Conservation (phyloP, 768 basidiomycete genomes). For the Pisolithus orientalis region DNA sequence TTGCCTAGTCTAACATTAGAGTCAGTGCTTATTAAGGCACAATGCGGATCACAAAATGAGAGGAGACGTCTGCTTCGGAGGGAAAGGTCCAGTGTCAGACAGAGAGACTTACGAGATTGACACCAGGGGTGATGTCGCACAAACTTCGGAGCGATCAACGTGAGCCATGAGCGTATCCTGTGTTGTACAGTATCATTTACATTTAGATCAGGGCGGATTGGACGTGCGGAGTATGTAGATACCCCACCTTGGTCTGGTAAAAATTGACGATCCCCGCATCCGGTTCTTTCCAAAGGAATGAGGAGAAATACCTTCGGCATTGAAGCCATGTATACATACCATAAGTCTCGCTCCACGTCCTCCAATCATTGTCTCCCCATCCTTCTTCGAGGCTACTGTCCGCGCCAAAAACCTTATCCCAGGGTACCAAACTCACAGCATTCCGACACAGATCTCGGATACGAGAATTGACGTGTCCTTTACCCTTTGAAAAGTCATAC, state of each 20-base stretch:
- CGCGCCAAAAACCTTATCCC: conserved; percentile 55
- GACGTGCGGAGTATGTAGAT: background rate
- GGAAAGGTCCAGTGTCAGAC: background rate
- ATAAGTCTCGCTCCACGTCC: conserved; percentile 70
- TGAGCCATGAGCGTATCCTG: conserved; percentile 94
- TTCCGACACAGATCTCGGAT: conserved; percentile 54
- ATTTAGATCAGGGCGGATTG: background rate
- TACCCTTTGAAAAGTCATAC: conserved; percentile 79
- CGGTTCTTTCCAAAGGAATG: conserved; percentile 49
- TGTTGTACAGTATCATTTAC: background rate
- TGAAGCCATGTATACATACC: conserved; percentile 37
- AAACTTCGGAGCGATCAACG: conserved; percentile 95
- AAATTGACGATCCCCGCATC: conserved; percentile 98
- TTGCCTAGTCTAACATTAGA: conserved; percentile 65
- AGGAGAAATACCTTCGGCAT: background rate
- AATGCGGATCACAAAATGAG: background rate
- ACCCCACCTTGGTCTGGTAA: conserved; percentile 66
- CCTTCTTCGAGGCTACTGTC: conserved; percentile 20
- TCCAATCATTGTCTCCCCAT: conserved; percentile 65
- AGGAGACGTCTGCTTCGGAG: background rate
- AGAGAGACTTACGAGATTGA: conserved; percentile 73
- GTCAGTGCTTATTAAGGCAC: background rate
- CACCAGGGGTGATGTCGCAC: conserved; percentile 86
- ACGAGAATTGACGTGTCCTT: conserved; percentile 52
- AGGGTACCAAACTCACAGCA: conserved; percentile 60